Conservation (phyloP, 306 rosid species). For the Pyrus communis region DNA sequence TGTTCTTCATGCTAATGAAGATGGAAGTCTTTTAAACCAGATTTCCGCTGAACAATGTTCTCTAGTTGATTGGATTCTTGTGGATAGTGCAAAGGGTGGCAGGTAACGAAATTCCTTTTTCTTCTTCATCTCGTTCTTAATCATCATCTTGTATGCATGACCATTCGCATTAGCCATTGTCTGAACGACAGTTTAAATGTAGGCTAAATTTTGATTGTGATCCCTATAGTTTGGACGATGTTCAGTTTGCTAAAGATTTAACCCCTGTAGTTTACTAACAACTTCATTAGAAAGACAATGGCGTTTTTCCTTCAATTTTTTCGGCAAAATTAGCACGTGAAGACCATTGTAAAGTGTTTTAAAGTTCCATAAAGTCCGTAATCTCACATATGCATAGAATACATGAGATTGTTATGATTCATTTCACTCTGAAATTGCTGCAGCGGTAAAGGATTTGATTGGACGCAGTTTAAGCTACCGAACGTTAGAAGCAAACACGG, state of each 20-base stretch:
- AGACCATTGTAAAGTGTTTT: too few species aligned
- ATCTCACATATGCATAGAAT: neutral
- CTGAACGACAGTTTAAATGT: neutral
- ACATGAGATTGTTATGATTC: conserved; percentile 5
- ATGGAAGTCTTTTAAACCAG: conserved; percentile 57
- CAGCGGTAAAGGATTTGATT: conserved; percentile 75
- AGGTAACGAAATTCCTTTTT: conserved; percentile 38
- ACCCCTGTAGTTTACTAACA: too few species aligned
- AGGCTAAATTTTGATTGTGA: too few species aligned
- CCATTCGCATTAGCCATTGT: neutral
- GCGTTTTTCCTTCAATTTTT: too few species aligned
- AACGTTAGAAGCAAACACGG: conserved; percentile 67
- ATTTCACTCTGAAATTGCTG: conserved; percentile 4
- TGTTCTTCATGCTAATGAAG: conserved; percentile 77
- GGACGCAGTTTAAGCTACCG: conserved; percentile 69
- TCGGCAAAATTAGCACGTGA: too few species aligned
- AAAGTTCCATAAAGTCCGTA: too few species aligned
- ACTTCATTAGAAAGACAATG: too few species aligned
- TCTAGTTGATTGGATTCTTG: conserved; percentile 76
- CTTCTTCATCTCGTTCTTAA: neutral
- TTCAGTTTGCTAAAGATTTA: too few species aligned
- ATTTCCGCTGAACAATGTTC: conserved; percentile 59
- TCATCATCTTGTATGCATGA: neutral
- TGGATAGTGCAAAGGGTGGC: conserved; percentile 81
- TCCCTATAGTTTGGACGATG: too few species aligned